phyloP scores from a whole-genome alignment of 495 filamentous ascomycete genomes.

The Aspergillus egyptiacus region DNA sequence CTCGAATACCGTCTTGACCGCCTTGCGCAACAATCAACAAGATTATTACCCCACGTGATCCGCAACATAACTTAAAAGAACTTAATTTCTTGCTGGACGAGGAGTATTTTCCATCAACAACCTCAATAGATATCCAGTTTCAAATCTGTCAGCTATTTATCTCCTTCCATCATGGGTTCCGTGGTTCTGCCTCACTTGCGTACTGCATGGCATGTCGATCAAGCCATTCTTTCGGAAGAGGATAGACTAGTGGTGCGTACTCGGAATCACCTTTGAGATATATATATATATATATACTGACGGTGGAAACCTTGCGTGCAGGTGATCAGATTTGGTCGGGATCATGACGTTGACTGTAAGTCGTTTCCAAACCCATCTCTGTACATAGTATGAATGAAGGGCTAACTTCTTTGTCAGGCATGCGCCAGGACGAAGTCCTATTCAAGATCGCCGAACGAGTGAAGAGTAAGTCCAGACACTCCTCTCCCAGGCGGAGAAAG shows the following conservation, averaged over 20 bases:
- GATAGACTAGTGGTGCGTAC: slow-evolving; percentile 77
- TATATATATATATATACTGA: too few relatives aligned
- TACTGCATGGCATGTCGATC: slow-evolving; percentile 95
- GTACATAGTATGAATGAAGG: background rate
- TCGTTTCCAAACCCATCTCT: background rate
- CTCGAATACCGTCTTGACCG: background rate
- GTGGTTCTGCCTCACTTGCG: slow-evolving; percentile 88
- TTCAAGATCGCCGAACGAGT: slow-evolving; percentile 58
- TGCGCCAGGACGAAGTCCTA: slow-evolving; percentile 91
- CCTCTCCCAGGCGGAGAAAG: too few relatives aligned
- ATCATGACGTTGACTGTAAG: slow-evolving; percentile 59
- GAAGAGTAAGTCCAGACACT: slow-evolving; percentile 31
- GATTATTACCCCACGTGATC: slow-evolving; percentile 1
- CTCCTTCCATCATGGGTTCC: slow-evolving; percentile 63
- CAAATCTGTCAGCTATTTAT: background rate
- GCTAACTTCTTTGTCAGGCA: slow-evolving; percentile 43
- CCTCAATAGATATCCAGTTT: background rate
- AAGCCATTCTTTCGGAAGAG: slow-evolving; percentile 87
- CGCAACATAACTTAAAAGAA: background rate
- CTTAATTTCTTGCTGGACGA: background rate
- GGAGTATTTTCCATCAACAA: background rate
- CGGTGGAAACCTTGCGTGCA: background rate
- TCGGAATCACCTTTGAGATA: background rate
- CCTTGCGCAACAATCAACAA: background rate
- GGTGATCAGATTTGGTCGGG: slow-evolving; percentile 77